Percentiles rank a stretch among this genome's conserved stretches.
Conservation (phyloP, 2,329 filamentous ascomycete species). For the Hypocrella siamensis region DNA sequence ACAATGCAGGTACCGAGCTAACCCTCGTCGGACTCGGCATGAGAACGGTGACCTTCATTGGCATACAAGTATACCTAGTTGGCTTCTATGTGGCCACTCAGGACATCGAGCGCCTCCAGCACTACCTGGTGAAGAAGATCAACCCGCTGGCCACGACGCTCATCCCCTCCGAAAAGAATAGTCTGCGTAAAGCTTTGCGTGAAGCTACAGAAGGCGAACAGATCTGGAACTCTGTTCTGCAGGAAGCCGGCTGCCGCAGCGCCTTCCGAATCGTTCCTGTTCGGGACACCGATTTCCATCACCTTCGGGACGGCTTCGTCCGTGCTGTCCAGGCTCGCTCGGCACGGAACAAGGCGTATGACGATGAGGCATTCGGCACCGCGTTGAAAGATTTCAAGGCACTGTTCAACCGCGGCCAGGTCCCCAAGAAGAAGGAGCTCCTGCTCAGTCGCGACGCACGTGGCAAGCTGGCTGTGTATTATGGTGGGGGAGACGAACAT, state of each 20-base stretch:
- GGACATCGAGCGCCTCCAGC: constrained; percentile 70
- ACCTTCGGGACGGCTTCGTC: constrained; percentile 83
- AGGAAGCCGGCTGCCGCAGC: constrained; percentile 52
- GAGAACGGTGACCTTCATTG: constrained; percentile 75
- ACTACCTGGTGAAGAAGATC: constrained; percentile 58
- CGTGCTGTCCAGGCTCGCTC: constrained; percentile 65
- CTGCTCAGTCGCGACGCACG: constrained; percentile 50
- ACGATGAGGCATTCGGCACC: constrained; percentile 61
- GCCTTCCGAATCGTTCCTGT: constrained; percentile 75
- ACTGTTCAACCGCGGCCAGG: constrained; percentile 66
- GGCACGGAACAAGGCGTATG: constrained; percentile 36
- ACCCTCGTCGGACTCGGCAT: constrained; percentile 79
- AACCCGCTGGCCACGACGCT: constrained; percentile 69
- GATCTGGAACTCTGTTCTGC: constrained; percentile 60
- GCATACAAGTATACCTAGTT: constrained; percentile 87
- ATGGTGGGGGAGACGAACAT: constrained; percentile 42
- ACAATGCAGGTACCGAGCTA: constrained; percentile 49
- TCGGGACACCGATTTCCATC: constrained; percentile 87
- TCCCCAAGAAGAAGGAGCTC: constrained; percentile 67
- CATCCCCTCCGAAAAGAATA: constrained; percentile 65
- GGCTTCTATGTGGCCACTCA: constrained; percentile 79
- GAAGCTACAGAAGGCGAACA: constrained; percentile 53
- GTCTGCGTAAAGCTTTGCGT: constrained; percentile 51
- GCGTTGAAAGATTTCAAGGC: constrained; percentile 65
- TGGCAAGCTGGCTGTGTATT: constrained; percentile 54